Percentiles rank a stretch among this genome's conserved stretches.
Evolutionary conservation across 2,329 filamentous ascomycete genomes (phyloP).

Genomic region (Clarireedia paspali): DNA sequence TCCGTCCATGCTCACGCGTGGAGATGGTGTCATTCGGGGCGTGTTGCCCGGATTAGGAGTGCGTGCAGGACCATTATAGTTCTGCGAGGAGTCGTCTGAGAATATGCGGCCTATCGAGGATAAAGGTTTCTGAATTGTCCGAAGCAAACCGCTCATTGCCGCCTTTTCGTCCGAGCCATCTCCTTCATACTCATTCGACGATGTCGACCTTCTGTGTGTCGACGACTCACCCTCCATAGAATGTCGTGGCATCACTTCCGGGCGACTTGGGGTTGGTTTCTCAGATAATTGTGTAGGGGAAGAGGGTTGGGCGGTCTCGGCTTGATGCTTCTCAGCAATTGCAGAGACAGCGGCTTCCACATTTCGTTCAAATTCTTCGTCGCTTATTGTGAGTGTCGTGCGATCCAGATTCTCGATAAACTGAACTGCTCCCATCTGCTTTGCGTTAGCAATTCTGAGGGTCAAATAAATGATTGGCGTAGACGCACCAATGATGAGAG

Average conservation of each 20-base stretch:
- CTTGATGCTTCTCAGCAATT: conserved; percentile 82
- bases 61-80: conserved; percentile 31
- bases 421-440: conserved; percentile 83
- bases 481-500: conserved; percentile 74
- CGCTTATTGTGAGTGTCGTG: conserved; percentile 84
- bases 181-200: conserved; percentile 44
- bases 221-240: conserved; percentile 54
- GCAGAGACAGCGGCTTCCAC: conserved; percentile 95
- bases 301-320: conserved; percentile 38
- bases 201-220: conserved; percentile 46
- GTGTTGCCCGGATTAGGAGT: conserved; percentile 40
- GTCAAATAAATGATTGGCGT: background rate
- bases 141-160: conserved; percentile 75
- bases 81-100: conserved; percentile 52
- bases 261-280: conserved; percentile 41
- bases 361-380: conserved; percentile 91
- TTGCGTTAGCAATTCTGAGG: conserved; percentile 12
- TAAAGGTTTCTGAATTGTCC: conserved; percentile 84
- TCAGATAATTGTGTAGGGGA: conserved; percentile 33
- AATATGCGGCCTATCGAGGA: conserved; percentile 94
- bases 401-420: conserved; percentile 96
- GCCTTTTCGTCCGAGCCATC: conserved; percentile 62
- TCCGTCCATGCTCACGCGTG: conserved; percentile 22
- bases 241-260: conserved; percentile 51
- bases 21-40: conserved; percentile 26